Conservation (phyloP, 352 stramenopile genomes). For the Plasmopara halstedii region DNA sequence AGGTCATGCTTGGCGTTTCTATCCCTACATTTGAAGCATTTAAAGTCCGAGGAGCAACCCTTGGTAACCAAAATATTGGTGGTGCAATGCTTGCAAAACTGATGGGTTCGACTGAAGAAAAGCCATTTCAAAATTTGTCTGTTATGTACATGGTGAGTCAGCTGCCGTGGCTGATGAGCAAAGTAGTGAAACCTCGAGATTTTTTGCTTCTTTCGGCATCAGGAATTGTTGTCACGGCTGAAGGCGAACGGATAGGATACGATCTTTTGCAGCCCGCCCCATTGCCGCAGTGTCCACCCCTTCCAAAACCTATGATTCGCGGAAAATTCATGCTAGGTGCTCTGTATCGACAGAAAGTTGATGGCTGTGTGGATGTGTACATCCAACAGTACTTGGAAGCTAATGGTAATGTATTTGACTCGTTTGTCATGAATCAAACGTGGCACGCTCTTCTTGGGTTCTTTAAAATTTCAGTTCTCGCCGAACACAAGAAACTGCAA, state of each 20-base stretch:
- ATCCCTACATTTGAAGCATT: constrained; percentile 35
- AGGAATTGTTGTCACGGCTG: constrained; percentile 25
- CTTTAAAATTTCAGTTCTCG: constrained; percentile 13
- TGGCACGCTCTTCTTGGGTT: constrained; percentile 23
- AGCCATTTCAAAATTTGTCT: constrained; percentile 38
- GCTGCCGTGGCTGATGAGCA: constrained; percentile 30
- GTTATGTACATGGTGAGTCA: constrained; percentile 38
- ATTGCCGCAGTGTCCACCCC: constrained; percentile 17
- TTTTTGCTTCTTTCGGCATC: constrained; percentile 36
- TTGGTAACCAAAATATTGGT: constrained; percentile 20
- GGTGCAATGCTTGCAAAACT: constrained; percentile 51
- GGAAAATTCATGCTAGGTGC: constrained; percentile 27
- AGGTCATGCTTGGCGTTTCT: constrained; percentile 53
- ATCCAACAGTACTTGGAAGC: constrained; percentile 28
- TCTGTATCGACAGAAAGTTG: constrained; percentile 24
- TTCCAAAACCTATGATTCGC: constrained; percentile 23
- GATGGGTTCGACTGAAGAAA: constrained; percentile 23
- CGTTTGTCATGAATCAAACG: constrained; percentile 16
- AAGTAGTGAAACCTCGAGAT: constrained; percentile 34
- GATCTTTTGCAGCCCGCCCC: constrained; percentile 45
- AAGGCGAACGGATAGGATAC: constrained; percentile 43
- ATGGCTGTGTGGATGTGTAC: constrained; percentile 27
- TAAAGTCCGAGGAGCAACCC: constrained; percentile 21
- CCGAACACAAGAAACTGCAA: constrained; percentile 26
- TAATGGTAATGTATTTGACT: constrained; percentile 21